Evolutionary conservation across 1,284 basidiomycete species (phyloP).

Genomic region (Sporisorium exsertum): DNA sequence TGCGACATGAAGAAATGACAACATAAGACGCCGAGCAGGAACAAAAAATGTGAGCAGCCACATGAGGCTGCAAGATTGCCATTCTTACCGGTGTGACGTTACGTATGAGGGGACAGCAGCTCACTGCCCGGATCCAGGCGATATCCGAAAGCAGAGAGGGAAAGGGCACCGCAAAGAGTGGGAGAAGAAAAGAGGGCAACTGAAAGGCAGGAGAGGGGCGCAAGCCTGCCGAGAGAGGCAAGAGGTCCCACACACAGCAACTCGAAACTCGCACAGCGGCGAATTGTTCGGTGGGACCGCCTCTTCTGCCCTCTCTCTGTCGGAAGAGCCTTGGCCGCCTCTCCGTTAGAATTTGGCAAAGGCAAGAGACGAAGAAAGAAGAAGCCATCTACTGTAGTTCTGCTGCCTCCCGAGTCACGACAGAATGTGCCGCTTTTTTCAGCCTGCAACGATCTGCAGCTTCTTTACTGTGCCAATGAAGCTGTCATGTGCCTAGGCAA

Average conservation of each 20-base stretch:
- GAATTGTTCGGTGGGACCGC: constrained; percentile 3
- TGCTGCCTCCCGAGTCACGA: not conserved
- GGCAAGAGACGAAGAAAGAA: not conserved
- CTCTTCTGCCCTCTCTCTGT: not conserved
- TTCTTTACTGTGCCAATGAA: not conserved
- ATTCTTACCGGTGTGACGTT: not conserved
- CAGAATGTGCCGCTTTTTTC: too few species aligned
- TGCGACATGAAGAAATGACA: not conserved
- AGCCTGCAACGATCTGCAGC: too few species aligned
- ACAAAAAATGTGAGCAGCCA: not conserved
- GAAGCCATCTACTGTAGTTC: too few species aligned
- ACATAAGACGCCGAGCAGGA: constrained; percentile 1
- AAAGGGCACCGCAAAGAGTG: not conserved
- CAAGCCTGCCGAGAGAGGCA: not conserved
- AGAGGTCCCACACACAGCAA: not conserved
- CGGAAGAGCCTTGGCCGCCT: too few species aligned
- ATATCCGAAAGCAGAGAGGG: not conserved
- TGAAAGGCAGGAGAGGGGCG: not conserved
- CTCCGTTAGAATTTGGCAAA: not conserved
- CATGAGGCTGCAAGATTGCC: too few species aligned
- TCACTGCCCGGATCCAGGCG: not conserved
- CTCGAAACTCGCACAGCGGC: not conserved
- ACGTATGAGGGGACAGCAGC: not conserved
- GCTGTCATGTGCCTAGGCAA: not conserved
- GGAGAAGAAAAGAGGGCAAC: not conserved